Base-by-base conservation (phyloP, 2,329 filamentous ascomycete species). In the Apiospora kogelbergensis region DNA sequence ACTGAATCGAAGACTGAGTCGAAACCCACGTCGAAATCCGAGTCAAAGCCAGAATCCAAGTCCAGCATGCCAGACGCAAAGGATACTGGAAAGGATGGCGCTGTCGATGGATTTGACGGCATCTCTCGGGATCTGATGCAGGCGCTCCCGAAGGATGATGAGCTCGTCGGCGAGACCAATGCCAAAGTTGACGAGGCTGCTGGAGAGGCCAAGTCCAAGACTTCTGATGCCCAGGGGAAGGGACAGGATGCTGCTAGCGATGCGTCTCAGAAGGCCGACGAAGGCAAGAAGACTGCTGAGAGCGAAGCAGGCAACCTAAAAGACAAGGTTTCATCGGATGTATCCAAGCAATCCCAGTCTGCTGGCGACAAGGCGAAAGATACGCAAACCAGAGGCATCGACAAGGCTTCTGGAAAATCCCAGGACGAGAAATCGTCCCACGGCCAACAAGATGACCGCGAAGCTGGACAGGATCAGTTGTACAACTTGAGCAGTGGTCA, bases 131-230 rank as follows among this genome's bases (percentile, higher is more conserved):
- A 60, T n/a, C 53, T 60, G 53, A 60, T 60, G 53, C 26, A 60
- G 30, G 53, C 53, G 37, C 68, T 74, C 6, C 73, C 74, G 33
- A 72, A 68, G 63, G 72, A 74, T 53, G 70, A 74, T 41, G 65
- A 68, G 20, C 66, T 72, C 9, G 63, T 74, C 11, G 45, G 48
- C 33, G 67, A 70, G 15, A 71, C 74, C n/a, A 72, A 69, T 30
- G 68, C 66, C 3, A 69, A 70, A 53, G 72, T 72, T 7, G 71
- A 72, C 33, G 75, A 73, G 13, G 63, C 66, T 26, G 69, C 64
- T 3, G 66, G 65, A 33, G 63, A 69, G 20, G 48, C 68, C 4
- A 17, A 70, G 45, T 22, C 68, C 22, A 40, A 46, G 30, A 15
- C 41, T 42, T 57, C 68, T 5, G 57, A 45, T 11, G 42, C 45